phyloP scores from a whole-genome alignment of 2,329 filamentous ascomycete genomes.

The Zymoseptoria tritici region DNA sequence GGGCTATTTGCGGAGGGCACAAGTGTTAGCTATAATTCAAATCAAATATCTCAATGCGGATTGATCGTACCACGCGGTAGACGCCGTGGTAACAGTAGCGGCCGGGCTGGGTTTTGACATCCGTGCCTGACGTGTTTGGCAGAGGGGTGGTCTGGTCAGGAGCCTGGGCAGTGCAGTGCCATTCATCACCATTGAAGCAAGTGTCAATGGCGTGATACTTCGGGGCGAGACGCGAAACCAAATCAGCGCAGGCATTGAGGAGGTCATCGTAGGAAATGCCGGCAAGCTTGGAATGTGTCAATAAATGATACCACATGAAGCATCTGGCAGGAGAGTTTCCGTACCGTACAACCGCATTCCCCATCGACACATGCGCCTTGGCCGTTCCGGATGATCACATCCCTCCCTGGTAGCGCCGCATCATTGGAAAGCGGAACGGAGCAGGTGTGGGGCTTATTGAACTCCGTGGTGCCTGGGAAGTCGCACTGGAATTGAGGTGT shows the following conservation, averaged over 20 bases:
- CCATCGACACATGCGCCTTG: too few species aligned
- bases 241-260: background rate
- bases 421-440: background rate
- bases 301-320: too few species aligned
- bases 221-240: background rate
- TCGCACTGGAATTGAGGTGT: too few species aligned
- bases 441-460: background rate
- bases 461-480: background rate
- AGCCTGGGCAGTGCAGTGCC: background rate
- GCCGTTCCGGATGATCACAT: background rate
- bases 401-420: background rate
- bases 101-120: background rate
- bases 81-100: background rate
- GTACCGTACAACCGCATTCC: too few species aligned
- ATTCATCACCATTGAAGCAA: background rate
- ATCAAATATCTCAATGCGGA: too few species aligned
- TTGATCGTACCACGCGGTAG: too few species aligned
- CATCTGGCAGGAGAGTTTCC: too few species aligned
- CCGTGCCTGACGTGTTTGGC: background rate
- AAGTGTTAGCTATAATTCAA: too few species aligned
- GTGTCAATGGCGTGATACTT: background rate
- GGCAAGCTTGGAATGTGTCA: too few species aligned
- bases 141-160: background rate
- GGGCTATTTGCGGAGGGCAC: background rate
- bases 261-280: too few species aligned